These are phyloP conservation scores for Colletotrichum musicola DNA, from an alignment of 2,329 filamentous ascomycete genomes.

Conservation along the genomic window DNA sequence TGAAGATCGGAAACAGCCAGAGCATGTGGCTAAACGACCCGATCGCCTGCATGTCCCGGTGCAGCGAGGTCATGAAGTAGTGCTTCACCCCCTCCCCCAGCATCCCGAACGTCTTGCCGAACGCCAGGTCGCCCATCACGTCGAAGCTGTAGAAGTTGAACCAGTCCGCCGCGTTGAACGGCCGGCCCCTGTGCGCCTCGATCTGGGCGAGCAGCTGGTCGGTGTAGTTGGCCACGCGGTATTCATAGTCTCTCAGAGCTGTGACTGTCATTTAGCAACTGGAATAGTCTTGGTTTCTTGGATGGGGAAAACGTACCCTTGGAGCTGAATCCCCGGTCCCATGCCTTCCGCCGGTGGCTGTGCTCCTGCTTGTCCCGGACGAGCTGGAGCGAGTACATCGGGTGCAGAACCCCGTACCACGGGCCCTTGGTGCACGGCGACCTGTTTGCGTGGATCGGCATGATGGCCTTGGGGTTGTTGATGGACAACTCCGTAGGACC, in stretches of 20 bases:
- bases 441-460: constrained; percentile 45
- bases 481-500: constrained; percentile 50
- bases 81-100: constrained; percentile 45
- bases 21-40: constrained; percentile 43
- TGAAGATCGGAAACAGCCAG: constrained; percentile 42
- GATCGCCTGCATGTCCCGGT: constrained; percentile 42
- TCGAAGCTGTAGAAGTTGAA: constrained; percentile 54
- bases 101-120: constrained; percentile 52
- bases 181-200: constrained; percentile 39
- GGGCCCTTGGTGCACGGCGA: constrained; percentile 49
- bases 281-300: too few relatives aligned
- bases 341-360: constrained; percentile 47
- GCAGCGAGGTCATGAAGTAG: constrained; percentile 44
- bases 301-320: constrained; percentile 40
- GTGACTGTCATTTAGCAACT: neutral
- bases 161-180: constrained; percentile 48
- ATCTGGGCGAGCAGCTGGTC: constrained; percentile 43
- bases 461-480: constrained; percentile 45
- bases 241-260: constrained; percentile 46
- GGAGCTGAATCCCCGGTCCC: constrained; percentile 49
- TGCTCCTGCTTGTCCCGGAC: constrained; percentile 48
- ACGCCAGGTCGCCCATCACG: constrained; percentile 57
- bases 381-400: constrained; percentile 47
- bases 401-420: constrained; percentile 49
- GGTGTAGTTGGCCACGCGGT: constrained; percentile 44